Conservation (phyloP, 345 rosid species). For the Punica granatum region DNA sequence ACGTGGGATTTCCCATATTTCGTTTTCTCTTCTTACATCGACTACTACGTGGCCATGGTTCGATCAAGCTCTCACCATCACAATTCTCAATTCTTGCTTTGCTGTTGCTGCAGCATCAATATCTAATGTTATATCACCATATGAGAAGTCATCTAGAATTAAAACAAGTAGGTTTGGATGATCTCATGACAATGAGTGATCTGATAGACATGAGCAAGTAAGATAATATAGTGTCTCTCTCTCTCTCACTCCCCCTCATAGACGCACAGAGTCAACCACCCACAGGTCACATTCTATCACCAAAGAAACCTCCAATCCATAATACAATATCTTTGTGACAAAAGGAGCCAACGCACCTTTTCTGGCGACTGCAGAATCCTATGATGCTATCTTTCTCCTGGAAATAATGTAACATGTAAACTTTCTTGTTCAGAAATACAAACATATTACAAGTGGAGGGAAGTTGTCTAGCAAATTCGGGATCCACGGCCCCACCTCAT, state of each 20-base stretch:
- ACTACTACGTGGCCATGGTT: too few species aligned
- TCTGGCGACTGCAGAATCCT: slow-evolving; percentile 2
- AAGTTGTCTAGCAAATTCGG: background rate
- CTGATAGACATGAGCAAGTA: background rate
- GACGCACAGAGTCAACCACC: background rate
- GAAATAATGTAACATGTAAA: background rate
- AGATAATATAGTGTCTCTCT: background rate
- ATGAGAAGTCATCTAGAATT: background rate
- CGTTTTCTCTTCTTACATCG: too few species aligned
- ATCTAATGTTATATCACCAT: too few species aligned
- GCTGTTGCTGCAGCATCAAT: too few species aligned
- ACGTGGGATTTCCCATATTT: too few species aligned
- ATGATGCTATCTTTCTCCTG: background rate
- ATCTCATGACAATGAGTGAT: background rate
- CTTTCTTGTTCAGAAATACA: background rate
- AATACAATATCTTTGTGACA: background rate
- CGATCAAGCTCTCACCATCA: too few species aligned
- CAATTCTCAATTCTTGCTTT: too few species aligned
- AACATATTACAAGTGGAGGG: background rate
- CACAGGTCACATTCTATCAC: slow-evolving; percentile 2
- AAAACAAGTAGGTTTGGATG: background rate
- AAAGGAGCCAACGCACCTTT: background rate
- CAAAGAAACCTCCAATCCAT: background rate
- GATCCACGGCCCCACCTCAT: background rate
- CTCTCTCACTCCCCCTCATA: background rate